These are phyloP conservation scores for Talaromyces sp. DNA, from an alignment of 2,329 filamentous ascomycete genomes.

Conservation along the genomic window DNA sequence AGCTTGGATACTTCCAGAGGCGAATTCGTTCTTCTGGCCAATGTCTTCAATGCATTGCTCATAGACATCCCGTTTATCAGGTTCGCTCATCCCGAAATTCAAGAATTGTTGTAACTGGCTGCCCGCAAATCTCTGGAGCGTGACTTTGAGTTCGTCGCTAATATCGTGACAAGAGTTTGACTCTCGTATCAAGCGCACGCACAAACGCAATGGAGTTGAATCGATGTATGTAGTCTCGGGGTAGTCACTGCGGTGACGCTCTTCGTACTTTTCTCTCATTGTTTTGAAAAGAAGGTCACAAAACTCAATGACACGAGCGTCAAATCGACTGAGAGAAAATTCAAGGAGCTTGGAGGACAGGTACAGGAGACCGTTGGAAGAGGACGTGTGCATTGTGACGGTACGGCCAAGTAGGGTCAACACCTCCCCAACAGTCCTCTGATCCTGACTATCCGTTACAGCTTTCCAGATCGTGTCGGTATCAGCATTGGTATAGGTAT, in stretches of 20 bases:
- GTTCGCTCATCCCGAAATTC: constrained; percentile 47
- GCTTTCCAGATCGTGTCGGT: constrained; percentile 81
- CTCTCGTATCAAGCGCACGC: constrained; percentile 66
- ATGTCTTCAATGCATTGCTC: constrained; percentile 65
- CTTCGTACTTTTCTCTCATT: constrained; percentile 40
- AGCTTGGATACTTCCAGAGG: constrained; percentile 68
- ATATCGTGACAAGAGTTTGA: constrained; percentile 55
- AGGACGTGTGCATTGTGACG: constrained; percentile 39
- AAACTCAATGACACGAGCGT: constrained; percentile 56
- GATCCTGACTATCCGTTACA: constrained; percentile 74
- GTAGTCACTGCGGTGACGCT: constrained; percentile 19
- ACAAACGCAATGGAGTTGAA: constrained; percentile 48
- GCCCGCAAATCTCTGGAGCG: constrained; percentile 60
- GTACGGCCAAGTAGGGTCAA: constrained; percentile 58
- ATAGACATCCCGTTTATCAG: constrained; percentile 60
- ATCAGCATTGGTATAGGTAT: constrained; percentile 64
- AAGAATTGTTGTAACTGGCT: constrained; percentile 59
- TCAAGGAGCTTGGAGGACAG: constrained; percentile 65
- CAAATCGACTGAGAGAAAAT: constrained; percentile 60
- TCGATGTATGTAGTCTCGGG: constrained; percentile 26
- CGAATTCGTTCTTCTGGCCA: constrained; percentile 54
- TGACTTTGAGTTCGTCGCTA: constrained; percentile 52
- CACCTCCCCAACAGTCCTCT: constrained; percentile 75
- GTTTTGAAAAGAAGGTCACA: constrained; percentile 54
- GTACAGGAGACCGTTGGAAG: constrained; percentile 51